These are phyloP conservation scores for Cyathus olla DNA, from an alignment of 1,284 basidiomycete species.

Conservation along the genomic window DNA sequence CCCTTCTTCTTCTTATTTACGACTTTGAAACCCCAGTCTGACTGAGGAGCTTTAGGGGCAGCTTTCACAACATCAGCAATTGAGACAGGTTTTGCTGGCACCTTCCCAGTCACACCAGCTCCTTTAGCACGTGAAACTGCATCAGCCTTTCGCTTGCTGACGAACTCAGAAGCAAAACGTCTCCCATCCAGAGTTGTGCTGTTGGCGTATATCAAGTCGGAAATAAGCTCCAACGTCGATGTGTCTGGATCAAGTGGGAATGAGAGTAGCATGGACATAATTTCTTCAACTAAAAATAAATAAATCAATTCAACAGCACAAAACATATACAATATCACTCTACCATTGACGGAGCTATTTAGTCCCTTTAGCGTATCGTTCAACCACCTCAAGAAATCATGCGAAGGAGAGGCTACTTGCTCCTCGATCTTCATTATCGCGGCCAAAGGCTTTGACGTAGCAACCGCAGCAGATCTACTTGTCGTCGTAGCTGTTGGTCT, in stretches of 20 bases:
- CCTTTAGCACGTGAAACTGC: constrained; percentile 63
- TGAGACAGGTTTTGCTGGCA: constrained; percentile 67
- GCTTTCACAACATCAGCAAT: constrained; percentile 92
- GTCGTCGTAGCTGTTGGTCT: constrained; percentile 43
- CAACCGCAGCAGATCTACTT: constrained; percentile 26
- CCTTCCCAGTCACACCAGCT: constrained; percentile 42
- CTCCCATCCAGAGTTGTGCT: constrained; percentile 96
- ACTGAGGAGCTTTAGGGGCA: constrained; percentile 80
- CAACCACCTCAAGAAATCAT: constrained; percentile 95
- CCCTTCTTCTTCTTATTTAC: constrained; percentile 95
- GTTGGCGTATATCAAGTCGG: constrained; percentile 93
- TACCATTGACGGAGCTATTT: constrained; percentile 84
- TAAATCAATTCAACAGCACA: too few species aligned
- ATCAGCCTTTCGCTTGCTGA: constrained; percentile 87
- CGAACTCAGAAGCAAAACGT: constrained; percentile 93
- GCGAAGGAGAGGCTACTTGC: constrained; percentile 73
- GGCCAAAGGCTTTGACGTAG: constrained; percentile 53
- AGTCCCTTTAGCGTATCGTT: constrained; percentile 90
- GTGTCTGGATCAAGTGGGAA: constrained; percentile 92
- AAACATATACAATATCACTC: constrained; percentile 32
- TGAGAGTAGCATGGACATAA: constrained; percentile 90
- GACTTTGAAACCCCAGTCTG: constrained; percentile 90
- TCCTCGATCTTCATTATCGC: constrained; percentile 65
- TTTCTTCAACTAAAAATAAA: constrained; percentile 82
- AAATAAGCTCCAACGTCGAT: constrained; percentile 88